phyloP scores from a whole-genome alignment of 2,329 filamentous ascomycete genomes.

The Huntiella decipiens region DNA sequence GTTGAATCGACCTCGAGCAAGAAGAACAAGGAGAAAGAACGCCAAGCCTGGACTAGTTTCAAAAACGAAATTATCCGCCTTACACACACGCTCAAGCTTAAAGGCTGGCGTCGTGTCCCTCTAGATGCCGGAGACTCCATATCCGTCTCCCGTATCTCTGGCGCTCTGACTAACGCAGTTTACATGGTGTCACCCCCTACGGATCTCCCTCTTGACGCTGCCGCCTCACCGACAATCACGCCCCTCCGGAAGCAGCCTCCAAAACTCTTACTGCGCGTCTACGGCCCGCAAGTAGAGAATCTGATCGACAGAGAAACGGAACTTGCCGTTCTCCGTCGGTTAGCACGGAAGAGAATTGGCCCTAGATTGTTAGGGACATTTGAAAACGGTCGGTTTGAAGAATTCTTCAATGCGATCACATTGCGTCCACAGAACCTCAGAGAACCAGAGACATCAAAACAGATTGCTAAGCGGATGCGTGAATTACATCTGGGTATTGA shows the following conservation, averaged over 20 bases:
- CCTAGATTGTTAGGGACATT: slow-evolving; percentile 84
- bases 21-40: slow-evolving; percentile 41
- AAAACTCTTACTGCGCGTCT: slow-evolving; percentile 77
- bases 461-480: slow-evolving; percentile 94
- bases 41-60: slow-evolving; percentile 64
- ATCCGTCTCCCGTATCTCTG: slow-evolving; percentile 59
- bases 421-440: slow-evolving; percentile 61
- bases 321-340: slow-evolving; percentile 62
- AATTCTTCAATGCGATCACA: slow-evolving; percentile 73
- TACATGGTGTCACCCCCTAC: slow-evolving; percentile 77
- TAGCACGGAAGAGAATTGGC: slow-evolving; percentile 83
- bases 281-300: slow-evolving; percentile 87
- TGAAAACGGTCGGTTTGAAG: slow-evolving; percentile 84
- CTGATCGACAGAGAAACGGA: slow-evolving; percentile 88
- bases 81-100: slow-evolving; percentile 71
- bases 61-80: slow-evolving; percentile 84
- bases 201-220: slow-evolving; percentile 14
- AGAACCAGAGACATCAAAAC: slow-evolving; percentile 62
- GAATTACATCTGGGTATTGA: slow-evolving; percentile 91
- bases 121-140: slow-evolving; percentile 50
- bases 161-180: slow-evolving; percentile 87
- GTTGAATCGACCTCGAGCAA: slow-evolving; percentile 17
- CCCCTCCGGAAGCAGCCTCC: slow-evolving; percentile 22
- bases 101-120: slow-evolving; percentile 75
- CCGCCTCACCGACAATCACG: slow-evolving; percentile 21